Base-by-base conservation (phyloP, 768 basidiomycete species). In the Tubosaeta sp. region DNA sequence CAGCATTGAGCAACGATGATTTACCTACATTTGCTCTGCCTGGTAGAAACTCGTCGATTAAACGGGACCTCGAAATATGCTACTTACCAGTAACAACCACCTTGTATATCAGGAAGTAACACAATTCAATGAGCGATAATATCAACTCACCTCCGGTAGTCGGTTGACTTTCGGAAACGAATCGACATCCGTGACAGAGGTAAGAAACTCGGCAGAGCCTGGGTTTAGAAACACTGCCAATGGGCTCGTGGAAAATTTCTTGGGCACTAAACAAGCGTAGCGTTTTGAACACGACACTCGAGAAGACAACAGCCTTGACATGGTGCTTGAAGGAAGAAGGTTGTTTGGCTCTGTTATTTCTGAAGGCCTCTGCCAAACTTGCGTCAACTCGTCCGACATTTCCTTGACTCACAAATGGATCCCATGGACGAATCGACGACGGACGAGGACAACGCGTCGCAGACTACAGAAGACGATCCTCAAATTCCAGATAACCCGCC, bases 391-490 rank as follows among this genome's bases (percentile, higher is more conserved):
- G 48, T 65, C 56, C 46, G 33, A 12, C 8, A 6, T 27, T 27
- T 17, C 35, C n/a, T 7, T 35, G 14, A 4, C 3, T 16, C 22
- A 22, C 22, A 22, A 35, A 66, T 61, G 55, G 63, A 66, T 17
- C 58, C 61, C 10, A 57, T 61, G 52, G 77, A 79, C 27, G 76
- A 79, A 49, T 77, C 77, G 1, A 74, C 76, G 0, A 75, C 77
- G 5, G 78, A 79, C 52, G 78, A 80, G 46, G 79, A 90, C 59
- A 83, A 80, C 29, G 84, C 84, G 2, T 91, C 88, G 6, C 88
- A 91, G 60, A 88, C 88, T 1, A 91, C 89, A 4, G 89, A 91
- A 69, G 89, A 91, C 56, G 89, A 91, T 50, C 87, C 86, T 17
- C 84, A 87, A 64, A 72, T 89, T 7, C 87, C 86, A 3, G 80